phyloP scores from a whole-genome alignment of 2,329 filamentous ascomycete genomes.

The Malbranchea cinnamomea region DNA sequence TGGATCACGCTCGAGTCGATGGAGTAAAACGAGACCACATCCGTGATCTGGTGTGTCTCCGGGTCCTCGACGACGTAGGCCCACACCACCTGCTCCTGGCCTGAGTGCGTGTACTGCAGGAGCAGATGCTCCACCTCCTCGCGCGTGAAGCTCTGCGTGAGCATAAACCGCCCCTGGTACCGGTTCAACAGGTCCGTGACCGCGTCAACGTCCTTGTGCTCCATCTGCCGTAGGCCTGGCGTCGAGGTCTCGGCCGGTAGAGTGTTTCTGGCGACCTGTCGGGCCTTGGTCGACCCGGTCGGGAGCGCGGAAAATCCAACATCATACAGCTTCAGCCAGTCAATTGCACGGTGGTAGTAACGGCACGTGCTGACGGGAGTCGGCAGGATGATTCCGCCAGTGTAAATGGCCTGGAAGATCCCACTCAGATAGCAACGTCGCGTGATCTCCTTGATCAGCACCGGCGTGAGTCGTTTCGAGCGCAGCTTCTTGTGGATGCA shows the following conservation, averaged over 20 bases:
- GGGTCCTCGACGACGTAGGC: constrained; percentile 74
- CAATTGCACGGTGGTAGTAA: constrained; percentile 85
- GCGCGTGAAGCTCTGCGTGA: constrained; percentile 65
- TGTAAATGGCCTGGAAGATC: constrained; percentile 93
- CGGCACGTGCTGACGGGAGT: constrained; percentile 84
- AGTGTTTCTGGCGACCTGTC: constrained; percentile 74
- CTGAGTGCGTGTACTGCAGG: constrained; percentile 49
- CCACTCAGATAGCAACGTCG: constrained; percentile 74
- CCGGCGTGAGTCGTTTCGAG: constrained; percentile 77
- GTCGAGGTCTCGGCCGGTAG: constrained; percentile 60
- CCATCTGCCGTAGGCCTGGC: constrained; percentile 65
- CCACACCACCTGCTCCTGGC: constrained; percentile 75
- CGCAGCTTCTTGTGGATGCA: constrained; percentile 97
- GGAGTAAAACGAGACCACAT: constrained; percentile 95
- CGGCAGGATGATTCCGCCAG: constrained; percentile 77
- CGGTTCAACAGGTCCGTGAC: constrained; percentile 61
- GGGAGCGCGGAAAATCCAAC: constrained; percentile 88
- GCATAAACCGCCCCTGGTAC: constrained; percentile 66
- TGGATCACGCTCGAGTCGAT: constrained; percentile 87
- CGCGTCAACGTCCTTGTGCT: constrained; percentile 58
- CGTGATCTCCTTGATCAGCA: constrained; percentile 96
- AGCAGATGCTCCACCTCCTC: constrained; percentile 85
- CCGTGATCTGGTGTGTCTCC: constrained; percentile 65
- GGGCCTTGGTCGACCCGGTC: constrained; percentile 62
- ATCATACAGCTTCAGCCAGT: constrained; percentile 94